Evolutionary conservation across 805 yeast genomes (phyloP).

Genomic region (Lachancea quebecensis): DNA sequence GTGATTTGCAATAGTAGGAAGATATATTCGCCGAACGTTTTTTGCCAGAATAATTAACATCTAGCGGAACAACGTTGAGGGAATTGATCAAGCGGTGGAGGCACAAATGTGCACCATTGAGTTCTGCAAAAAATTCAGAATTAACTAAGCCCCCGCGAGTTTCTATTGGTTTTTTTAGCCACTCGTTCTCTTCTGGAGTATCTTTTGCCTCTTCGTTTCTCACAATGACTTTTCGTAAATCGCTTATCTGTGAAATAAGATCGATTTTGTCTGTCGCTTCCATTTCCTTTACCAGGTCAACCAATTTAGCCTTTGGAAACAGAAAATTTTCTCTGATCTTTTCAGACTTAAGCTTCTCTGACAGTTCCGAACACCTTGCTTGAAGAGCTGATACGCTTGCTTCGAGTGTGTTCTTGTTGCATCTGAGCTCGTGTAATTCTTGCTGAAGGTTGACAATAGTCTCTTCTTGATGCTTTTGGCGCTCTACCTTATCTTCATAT

Average conservation of each 20-base stretch:
- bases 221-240: constrained; percentile 27
- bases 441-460: constrained; percentile 8
- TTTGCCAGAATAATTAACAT: not conserved
- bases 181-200: not conserved
- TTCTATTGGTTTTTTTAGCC: not conserved
- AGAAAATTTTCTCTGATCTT: constrained; percentile 21
- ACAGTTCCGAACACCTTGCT: constrained; percentile 11
- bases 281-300: constrained; percentile 31
- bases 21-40: not conserved
- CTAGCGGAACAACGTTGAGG: not conserved
- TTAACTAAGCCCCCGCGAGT: not conserved
- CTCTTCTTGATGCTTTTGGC: constrained; percentile 26
- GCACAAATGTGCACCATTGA: not conserved
- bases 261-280: constrained; percentile 31
- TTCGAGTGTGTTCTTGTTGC: constrained; percentile 14
- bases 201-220: not conserved
- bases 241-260: constrained; percentile 39
- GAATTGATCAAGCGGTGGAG: not conserved
- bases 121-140: not conserved
- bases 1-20: not conserved
- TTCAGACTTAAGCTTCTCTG: constrained; percentile 21
- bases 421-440: constrained; percentile 20
- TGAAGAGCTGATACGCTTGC: constrained; percentile 12
- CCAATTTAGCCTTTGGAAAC: constrained; percentile 29
- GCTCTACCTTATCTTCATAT: constrained; percentile 38